phyloP scores from a whole-genome alignment of 768 basidiomycete genomes.

The Sarcomyxa edulis region DNA sequence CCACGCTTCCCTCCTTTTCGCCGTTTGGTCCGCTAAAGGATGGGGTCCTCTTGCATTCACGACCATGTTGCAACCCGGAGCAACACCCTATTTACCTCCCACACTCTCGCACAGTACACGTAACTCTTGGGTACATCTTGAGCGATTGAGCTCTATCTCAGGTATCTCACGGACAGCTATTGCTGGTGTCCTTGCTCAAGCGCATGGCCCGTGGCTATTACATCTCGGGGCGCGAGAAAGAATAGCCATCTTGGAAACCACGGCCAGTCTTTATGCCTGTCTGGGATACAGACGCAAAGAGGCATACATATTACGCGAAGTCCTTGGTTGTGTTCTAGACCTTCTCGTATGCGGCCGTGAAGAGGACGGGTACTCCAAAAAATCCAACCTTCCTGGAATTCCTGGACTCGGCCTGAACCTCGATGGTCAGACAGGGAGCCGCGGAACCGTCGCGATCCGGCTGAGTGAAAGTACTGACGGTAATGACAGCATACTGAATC shows the following conservation, averaged over 20 bases:
- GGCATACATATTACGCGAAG: slow-evolving; percentile 78
- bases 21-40: slow-evolving; percentile 82
- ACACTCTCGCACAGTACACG: slow-evolving; percentile 42
- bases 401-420: slow-evolving; percentile 39
- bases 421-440: slow-evolving; percentile 21
- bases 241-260: slow-evolving; percentile 61
- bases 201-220: slow-evolving; percentile 85
- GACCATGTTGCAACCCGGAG: slow-evolving; percentile 64
- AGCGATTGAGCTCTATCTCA: slow-evolving; percentile 63
- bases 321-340: slow-evolving; percentile 81
- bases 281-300: slow-evolving; percentile 88
- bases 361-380: slow-evolving; percentile 52
- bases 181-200: slow-evolving; percentile 56
- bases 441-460: slow-evolving; percentile 63
- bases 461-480: slow-evolving; percentile 72
- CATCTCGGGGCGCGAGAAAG: slow-evolving; percentile 76
- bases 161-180: slow-evolving; percentile 69
- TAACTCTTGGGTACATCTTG: slow-evolving; percentile 46
- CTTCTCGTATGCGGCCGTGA: slow-evolving; percentile 81
- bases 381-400: slow-evolving; percentile 31
- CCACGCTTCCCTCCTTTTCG: slow-evolving; percentile 68
- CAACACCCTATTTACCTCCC: slow-evolving; percentile 55
- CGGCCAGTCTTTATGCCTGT: slow-evolving; percentile 72
- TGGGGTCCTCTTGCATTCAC: slow-evolving; percentile 79
- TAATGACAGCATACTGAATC: slow-evolving; percentile 72